A percentile compares a stretch with the other conserved stretches of the same genome.
Evolutionary conservation across 129 eudicot genomes (phyloP).

Genomic region (Dittrichia graveolens): DNA sequence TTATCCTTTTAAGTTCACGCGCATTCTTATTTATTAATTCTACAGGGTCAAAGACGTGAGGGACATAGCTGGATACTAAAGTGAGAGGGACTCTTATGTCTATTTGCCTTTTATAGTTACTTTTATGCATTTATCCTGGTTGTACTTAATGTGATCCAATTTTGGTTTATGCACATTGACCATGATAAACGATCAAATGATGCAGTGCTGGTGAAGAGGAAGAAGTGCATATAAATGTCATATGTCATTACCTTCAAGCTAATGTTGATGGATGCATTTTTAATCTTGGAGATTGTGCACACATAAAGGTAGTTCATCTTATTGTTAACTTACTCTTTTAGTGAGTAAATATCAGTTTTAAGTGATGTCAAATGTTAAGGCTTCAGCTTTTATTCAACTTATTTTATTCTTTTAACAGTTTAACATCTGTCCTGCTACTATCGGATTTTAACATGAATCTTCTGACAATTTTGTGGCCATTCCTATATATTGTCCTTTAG

Average conservation of each 20-base stretch:
- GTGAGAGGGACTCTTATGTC: conserved; percentile 60
- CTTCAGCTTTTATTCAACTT: conserved; percentile 10
- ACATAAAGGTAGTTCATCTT: conserved; percentile 54
- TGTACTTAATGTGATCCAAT: conserved; percentile 16
- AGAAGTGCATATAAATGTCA: conserved; percentile 69
- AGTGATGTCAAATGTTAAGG: conserved; percentile 5
- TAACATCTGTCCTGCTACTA: conserved; percentile 18
- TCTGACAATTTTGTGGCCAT: neutral
- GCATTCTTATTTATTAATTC: conserved; percentile 33
- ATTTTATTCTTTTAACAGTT: conserved; percentile 4
- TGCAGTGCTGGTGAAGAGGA: conserved; percentile 82
- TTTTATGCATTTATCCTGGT: conserved; percentile 16
- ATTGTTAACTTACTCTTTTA: neutral
- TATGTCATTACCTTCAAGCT: conserved; percentile 80
- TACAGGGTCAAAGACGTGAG: conserved; percentile 56
- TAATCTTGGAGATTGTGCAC: conserved; percentile 75
- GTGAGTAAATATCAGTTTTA: neutral
- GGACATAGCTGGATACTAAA: conserved; percentile 65
- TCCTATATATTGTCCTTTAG: neutral
- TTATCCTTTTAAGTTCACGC: conserved; percentile 9
- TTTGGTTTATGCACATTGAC: conserved; percentile 15
- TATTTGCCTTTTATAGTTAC: conserved; percentile 32
- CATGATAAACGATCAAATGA: conserved; percentile 13
- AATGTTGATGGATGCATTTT: conserved; percentile 52
- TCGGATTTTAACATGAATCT: neutral